These are phyloP conservation scores for cucumber (Cucumis sativus) DNA, from an alignment of 306 rosid species.

Conservation along the genomic window DNA sequence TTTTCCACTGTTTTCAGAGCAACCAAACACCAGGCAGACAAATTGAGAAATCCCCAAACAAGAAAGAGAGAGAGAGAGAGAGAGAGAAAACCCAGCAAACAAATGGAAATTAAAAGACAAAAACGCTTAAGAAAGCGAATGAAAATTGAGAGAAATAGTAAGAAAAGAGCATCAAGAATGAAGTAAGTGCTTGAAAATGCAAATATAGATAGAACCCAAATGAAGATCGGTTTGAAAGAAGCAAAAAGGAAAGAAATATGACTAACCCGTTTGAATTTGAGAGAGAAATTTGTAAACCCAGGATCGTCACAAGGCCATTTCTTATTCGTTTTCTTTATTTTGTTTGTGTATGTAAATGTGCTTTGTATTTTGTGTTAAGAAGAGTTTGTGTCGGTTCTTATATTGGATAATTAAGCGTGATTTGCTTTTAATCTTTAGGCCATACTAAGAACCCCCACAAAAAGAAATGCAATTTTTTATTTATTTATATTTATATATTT, in stretches of 20 bases:
- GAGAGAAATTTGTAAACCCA: conserved; percentile 3
- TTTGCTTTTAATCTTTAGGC: conserved; percentile 1
- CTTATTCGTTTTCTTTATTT: not conserved
- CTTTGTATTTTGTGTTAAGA: not conserved
- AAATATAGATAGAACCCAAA: conserved; percentile 1
- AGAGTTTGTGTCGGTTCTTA: not conserved
- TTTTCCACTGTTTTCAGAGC: conserved; percentile 1
- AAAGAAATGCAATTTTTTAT: not conserved
- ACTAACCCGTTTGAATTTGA: conserved; percentile 7
- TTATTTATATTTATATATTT: too few species aligned
- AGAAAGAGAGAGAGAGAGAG: not conserved
- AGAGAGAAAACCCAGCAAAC: not conserved
- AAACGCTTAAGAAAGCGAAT: not conserved
- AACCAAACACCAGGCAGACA: conserved; percentile 4
- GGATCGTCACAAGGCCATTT: not conserved
- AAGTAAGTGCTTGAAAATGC: not conserved
- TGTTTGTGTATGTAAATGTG: not conserved
- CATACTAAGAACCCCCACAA: not conserved
- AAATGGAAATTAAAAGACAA: not conserved
- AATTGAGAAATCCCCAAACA: not conserved
- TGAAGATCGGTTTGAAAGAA: not conserved
- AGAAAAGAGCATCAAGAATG: not conserved
- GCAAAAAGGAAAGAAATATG: not conserved
- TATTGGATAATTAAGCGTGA: conserved; percentile 1
- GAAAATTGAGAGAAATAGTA: not conserved